Percentiles rank a stretch among this genome's conserved stretches.
Evolutionary conservation across 805 yeast species (phyloP).

Genomic region (Suhomyces canberraensis): DNA sequence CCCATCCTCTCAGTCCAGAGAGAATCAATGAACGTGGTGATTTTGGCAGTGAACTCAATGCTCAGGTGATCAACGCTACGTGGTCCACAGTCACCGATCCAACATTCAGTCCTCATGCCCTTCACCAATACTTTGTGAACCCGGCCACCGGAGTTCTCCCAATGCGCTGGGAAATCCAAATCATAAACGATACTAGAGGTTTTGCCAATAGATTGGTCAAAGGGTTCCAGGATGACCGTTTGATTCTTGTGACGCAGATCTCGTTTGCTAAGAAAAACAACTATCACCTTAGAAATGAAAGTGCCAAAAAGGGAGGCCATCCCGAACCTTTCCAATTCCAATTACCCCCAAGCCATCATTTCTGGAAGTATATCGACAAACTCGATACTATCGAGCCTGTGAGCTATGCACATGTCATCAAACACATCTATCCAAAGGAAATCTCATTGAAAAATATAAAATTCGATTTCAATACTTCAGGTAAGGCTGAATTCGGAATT

Average conservation of each 20-base stretch:
- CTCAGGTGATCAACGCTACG: slow-evolving; percentile 23
- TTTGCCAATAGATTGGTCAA: slow-evolving; percentile 22
- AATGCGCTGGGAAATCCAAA: slow-evolving; percentile 23
- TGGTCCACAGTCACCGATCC: slow-evolving; percentile 22
- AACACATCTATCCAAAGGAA: too few relatives aligned
- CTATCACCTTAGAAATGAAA: neutral
- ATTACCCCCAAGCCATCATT: too few relatives aligned
- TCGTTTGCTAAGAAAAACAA: slow-evolving; percentile 22
- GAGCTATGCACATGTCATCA: too few relatives aligned
- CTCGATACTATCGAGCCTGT: too few relatives aligned
- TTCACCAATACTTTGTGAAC: slow-evolving; percentile 26
- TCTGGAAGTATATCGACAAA: too few relatives aligned
- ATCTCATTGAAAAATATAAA: too few relatives aligned
- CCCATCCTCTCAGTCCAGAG: slow-evolving; percentile 23
- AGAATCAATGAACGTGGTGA: slow-evolving; percentile 21
- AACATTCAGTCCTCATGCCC: slow-evolving; percentile 22
- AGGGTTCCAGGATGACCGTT: slow-evolving; percentile 17
- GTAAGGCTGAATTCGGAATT: too few relatives aligned
- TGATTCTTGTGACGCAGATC: slow-evolving; percentile 21
- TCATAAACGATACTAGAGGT: slow-evolving; percentile 20
- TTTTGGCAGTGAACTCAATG: slow-evolving; percentile 26
- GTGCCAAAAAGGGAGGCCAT: slow-evolving; percentile 1
- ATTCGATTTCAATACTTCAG: too few relatives aligned
- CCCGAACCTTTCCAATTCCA: too few relatives aligned
- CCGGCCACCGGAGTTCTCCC: slow-evolving; percentile 20